A percentile compares a stretch with the other conserved stretches of the same genome.
These are phyloP conservation scores for Marasmius tenuissimus DNA, from an alignment of 1,284 basidiomycete genomes.

Conservation along the genomic window DNA sequence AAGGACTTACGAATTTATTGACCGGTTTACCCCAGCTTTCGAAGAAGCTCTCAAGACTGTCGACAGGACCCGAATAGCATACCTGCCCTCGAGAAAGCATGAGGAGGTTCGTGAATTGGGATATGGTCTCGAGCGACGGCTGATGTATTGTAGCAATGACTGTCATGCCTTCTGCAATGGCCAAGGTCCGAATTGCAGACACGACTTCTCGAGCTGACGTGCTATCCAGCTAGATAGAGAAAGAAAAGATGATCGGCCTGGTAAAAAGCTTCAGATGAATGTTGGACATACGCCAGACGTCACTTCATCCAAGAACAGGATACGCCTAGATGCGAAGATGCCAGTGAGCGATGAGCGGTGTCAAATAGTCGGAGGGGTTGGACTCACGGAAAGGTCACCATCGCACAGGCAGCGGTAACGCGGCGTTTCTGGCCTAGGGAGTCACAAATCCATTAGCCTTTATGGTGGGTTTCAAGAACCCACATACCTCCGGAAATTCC, in stretches of 20 bases:
- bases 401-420: constrained; percentile 64
- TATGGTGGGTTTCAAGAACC: not conserved
- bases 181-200: constrained; percentile 45
- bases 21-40: constrained; percentile 37
- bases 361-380: not conserved
- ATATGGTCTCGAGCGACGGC: constrained; percentile 55
- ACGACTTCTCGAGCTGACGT: constrained; percentile 57
- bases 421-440: constrained; percentile 57
- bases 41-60: constrained; percentile 34
- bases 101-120: constrained; percentile 57
- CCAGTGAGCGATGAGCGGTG: not conserved
- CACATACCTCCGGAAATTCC: constrained; percentile 55
- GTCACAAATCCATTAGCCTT: not conserved
- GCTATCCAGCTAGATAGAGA: constrained; percentile 49
- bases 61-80: constrained; percentile 48
- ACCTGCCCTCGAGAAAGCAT: constrained; percentile 51
- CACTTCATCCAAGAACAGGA: constrained; percentile 67
- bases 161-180: constrained; percentile 46
- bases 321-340: constrained; percentile 28
- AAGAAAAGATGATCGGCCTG: constrained; percentile 1
- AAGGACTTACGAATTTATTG: constrained; percentile 31
- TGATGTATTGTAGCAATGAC: constrained; percentile 69
- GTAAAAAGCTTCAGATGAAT: not conserved
- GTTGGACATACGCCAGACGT: constrained; percentile 43
- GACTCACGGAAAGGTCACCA: constrained; percentile 56